These are phyloP conservation scores for Phaeosphaeriaceae sp. DNA, from an alignment of 2,329 filamentous ascomycete genomes.

Conservation along the genomic window DNA sequence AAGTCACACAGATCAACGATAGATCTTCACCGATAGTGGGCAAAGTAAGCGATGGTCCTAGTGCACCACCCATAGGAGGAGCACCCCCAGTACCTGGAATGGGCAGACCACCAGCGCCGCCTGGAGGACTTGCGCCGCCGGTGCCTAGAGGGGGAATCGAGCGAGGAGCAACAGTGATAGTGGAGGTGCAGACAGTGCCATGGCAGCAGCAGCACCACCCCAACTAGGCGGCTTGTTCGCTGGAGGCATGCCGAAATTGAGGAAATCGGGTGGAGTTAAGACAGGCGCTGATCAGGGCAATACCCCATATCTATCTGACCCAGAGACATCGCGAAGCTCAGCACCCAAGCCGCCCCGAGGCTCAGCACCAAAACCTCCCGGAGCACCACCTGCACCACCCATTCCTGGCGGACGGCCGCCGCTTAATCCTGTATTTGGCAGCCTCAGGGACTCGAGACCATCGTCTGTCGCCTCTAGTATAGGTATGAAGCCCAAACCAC, in stretches of 20 bases:
- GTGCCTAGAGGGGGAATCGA: slow-evolving; percentile 61
- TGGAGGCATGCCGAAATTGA: slow-evolving; percentile 93
- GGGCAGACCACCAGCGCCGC: slow-evolving; percentile 54
- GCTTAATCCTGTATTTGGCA: slow-evolving; percentile 65
- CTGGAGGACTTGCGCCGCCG: slow-evolving; percentile 71
- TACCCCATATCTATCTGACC: slow-evolving; percentile 80
- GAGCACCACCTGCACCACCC: slow-evolving; percentile 57
- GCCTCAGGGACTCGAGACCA: slow-evolving; percentile 59
- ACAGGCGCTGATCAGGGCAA: slow-evolving; percentile 65
- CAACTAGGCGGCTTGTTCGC: slow-evolving; percentile 89
- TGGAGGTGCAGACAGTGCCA: slow-evolving; percentile 44
- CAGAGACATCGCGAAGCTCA: slow-evolving; percentile 64
- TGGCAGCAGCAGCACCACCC: slow-evolving; percentile 61
- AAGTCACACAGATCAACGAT: slow-evolving; percentile 84
- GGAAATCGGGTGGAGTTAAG: slow-evolving; percentile 76
- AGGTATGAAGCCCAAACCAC: slow-evolving; percentile 69
- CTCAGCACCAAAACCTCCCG: slow-evolving; percentile 58
- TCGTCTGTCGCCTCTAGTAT: slow-evolving; percentile 65
- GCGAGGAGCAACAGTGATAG: slow-evolving; percentile 85
- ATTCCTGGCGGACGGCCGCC: slow-evolving; percentile 61
- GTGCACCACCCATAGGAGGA: slow-evolving; percentile 69
- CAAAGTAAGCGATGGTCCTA: slow-evolving; percentile 62
- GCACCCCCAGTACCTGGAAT: slow-evolving; percentile 81
- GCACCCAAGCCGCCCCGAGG: slow-evolving; percentile 61
- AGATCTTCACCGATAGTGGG: slow-evolving; percentile 79